Percentiles rank a stretch among this genome's conserved stretches.
These are phyloP conservation scores for Serpula lacrymans DNA, from an alignment of 768 basidiomycete genomes.

Conservation along the genomic window DNA sequence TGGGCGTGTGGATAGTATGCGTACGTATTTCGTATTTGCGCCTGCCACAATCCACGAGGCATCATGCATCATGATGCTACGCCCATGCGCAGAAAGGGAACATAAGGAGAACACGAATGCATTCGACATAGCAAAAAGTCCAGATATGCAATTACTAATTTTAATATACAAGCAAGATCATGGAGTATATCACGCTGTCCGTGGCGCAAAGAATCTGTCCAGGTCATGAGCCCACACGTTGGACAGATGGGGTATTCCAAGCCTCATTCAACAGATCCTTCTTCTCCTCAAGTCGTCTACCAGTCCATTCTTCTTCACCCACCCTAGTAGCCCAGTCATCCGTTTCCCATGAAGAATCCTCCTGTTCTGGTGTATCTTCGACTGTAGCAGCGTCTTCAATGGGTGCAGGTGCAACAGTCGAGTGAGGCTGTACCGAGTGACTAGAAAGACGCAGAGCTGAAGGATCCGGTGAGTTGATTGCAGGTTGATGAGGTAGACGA, in stretches of 20 bases:
- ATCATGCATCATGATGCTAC: too few species aligned
- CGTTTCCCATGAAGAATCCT: slow-evolving; percentile 35
- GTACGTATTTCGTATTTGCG: too few species aligned
- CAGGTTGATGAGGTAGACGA: slow-evolving; percentile 27
- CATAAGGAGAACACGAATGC: too few species aligned
- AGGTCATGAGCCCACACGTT: slow-evolving; percentile 1
- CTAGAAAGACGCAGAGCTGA: background rate
- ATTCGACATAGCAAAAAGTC: too few species aligned
- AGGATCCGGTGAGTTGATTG: slow-evolving; percentile 31
- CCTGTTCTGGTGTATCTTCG: slow-evolving; percentile 11
- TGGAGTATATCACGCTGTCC: background rate
- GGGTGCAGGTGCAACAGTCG: slow-evolving; percentile 8
- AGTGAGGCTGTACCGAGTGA: slow-evolving; percentile 5
- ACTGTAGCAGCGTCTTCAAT: slow-evolving; percentile 15
- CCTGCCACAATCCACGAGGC: too few species aligned
- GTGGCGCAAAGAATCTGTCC: background rate
- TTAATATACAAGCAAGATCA: too few species aligned
- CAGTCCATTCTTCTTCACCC: slow-evolving; percentile 47
- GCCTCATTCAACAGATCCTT: slow-evolving; percentile 28
- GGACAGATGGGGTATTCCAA: slow-evolving; percentile 15
- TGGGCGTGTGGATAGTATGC: slow-evolving; percentile 22
- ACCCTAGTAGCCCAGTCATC: slow-evolving; percentile 52
- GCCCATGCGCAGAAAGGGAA: too few species aligned
- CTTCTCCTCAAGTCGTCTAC: slow-evolving; percentile 35
- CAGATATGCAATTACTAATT: too few species aligned